Conservation (phyloP, 306 rosid species). For the Medicago ruthenica region DNA sequence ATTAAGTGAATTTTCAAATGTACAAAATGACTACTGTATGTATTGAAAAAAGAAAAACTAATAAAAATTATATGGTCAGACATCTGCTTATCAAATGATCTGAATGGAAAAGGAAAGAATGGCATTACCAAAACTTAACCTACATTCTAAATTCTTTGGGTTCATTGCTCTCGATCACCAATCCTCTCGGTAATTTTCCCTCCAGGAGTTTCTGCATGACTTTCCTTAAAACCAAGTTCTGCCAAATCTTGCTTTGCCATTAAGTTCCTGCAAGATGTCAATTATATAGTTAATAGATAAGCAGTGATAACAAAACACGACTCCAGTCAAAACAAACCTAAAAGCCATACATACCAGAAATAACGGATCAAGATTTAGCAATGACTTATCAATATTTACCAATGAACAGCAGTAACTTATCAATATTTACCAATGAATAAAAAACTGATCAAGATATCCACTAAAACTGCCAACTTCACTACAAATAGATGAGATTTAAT, state of each 20-base stretch:
- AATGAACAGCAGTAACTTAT: background rate
- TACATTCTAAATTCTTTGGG: constrained; percentile 27
- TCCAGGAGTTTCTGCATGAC: constrained; percentile 41
- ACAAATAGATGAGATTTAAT: constrained; percentile 25
- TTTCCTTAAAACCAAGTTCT: constrained; percentile 81
- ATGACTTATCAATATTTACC: constrained; percentile 24
- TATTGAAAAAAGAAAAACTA: background rate
- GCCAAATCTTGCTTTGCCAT: constrained; percentile 97
- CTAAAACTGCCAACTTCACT: background rate
- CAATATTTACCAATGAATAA: too few relatives aligned
- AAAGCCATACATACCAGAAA: constrained; percentile 21
- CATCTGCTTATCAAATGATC: background rate
- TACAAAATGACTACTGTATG: background rate
- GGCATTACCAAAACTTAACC: constrained; percentile 30
- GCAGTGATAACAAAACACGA: constrained; percentile 8
- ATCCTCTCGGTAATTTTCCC: constrained; percentile 50
- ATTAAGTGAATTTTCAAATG: background rate
- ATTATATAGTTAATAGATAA: constrained; percentile 38
- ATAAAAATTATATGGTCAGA: background rate
- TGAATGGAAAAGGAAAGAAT: constrained; percentile 7
- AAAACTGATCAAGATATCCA: constrained; percentile 13
- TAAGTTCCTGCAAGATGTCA: constrained; percentile 74
- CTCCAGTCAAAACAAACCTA: constrained; percentile 10
- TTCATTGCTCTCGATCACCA: constrained; percentile 39
- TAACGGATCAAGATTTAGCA: background rate